Evolutionary conservation across 768 basidiomycete genomes (phyloP).

Genomic region (Glaciozyma antarctica): DNA sequence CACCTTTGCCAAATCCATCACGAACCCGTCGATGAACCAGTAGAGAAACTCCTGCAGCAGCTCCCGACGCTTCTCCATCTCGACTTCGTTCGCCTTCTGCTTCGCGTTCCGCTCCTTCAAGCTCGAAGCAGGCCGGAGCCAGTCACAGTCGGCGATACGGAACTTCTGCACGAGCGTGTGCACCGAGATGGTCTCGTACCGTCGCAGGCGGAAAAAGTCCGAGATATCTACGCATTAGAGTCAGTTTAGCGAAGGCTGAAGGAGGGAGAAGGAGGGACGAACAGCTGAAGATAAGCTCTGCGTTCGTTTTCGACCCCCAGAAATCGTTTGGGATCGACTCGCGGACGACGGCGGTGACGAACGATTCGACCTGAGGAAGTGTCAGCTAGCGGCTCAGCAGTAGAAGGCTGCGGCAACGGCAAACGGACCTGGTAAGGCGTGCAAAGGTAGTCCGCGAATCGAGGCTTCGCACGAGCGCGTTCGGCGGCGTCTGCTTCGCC

Average conservation of each 20-base stretch:
- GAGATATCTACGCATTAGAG: slow-evolving; percentile 7
- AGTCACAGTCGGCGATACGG: slow-evolving; percentile 62
- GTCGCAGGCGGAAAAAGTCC: slow-evolving; percentile 57
- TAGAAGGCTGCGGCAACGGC: not conserved
- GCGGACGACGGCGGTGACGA: slow-evolving; percentile 54
- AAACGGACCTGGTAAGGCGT: slow-evolving; percentile 51
- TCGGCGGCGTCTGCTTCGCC: slow-evolving; percentile 45
- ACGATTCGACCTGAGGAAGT: slow-evolving; percentile 57
- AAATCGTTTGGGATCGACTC: slow-evolving; percentile 58
- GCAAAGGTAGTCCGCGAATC: slow-evolving; percentile 62
- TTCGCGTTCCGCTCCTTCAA: not conserved
- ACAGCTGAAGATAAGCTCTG: slow-evolving; percentile 53
- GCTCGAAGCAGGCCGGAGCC: slow-evolving; percentile 46
- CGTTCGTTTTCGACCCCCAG: slow-evolving; percentile 68
- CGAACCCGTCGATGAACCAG: slow-evolving; percentile 86
- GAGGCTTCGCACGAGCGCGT: slow-evolving; percentile 51
- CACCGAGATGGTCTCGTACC: slow-evolving; percentile 70
- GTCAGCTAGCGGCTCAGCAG: not conserved
- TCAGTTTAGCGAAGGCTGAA: slow-evolving; percentile 7
- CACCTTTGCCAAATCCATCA: slow-evolving; percentile 69
- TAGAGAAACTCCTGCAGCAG: slow-evolving; percentile 79
- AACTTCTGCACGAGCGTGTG: slow-evolving; percentile 71
- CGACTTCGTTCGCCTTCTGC: slow-evolving; percentile 47
- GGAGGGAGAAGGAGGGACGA: slow-evolving; percentile 32
- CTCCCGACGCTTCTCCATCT: slow-evolving; percentile 66